Evolutionary conservation across 1,139 yeast species (phyloP), one percentile per base, ranked within the genome.

Genomic region (Suhomyces wounanorum): DNA sequence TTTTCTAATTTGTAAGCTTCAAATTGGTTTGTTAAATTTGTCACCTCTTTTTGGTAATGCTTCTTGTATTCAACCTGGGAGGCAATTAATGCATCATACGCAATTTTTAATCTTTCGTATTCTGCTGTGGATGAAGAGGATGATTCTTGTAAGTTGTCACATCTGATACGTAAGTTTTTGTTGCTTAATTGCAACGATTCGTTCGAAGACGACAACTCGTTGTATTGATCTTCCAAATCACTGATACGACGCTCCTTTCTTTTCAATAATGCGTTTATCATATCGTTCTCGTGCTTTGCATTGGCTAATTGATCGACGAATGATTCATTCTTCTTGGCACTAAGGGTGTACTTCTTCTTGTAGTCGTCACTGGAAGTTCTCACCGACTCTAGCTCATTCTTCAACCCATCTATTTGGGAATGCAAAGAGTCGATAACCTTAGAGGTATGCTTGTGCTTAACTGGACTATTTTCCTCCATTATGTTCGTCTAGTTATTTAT

Each of bases 241-340:
- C 73, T 60, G 42, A 86, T 78, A 52, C 89, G 70, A 52, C 90
- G 73, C 60, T 85, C 86, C 61, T 85, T 85, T 53, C 91, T 70
- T 56, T 78, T 83, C 56, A 85, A 68, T 55, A 85, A 66, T 0
- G 89, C 84, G 57, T 78, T 81, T 41, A 85, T 73, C 71, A 85
- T 84, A 59, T 85, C 89, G 59, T 83, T 83, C 59, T 86, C 89
- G 62, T 85, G 89, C 64, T 84, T 85, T 31, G 85, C 74, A 58
- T 85, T 85, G 40, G 89, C 85, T 56, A 84, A 68, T 62, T 83
- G 89, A 60, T 87, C 92, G 41, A 83, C 77, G 52, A 82, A 73
- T 52, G 81, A 79, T 44, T 84, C 85, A 54, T 85, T 82, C 60
- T 82, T 78, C 51, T 76, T 73, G 47, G 77, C 67, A 26, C 77